A percentile compares a stretch with the other conserved stretches of the same genome.
These are phyloP conservation scores for Boletellus sp. DNA, from an alignment of 1,284 basidiomycete genomes.

Conservation along the genomic window DNA sequence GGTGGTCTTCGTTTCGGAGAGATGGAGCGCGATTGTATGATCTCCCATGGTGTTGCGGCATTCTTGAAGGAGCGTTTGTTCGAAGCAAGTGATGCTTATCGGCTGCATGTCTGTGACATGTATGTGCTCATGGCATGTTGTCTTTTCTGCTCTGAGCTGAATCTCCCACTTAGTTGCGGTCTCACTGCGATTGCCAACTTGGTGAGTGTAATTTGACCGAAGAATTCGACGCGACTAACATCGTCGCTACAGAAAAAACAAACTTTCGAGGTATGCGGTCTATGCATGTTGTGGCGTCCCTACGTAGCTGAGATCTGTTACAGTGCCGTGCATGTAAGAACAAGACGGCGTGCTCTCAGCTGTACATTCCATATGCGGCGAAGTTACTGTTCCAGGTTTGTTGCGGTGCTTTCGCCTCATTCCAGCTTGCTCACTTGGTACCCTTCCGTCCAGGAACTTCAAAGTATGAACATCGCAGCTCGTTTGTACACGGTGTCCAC, in stretches of 20 bases:
- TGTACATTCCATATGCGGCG: constrained; percentile 90
- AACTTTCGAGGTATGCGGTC: constrained; percentile 67
- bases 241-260: constrained; percentile 66
- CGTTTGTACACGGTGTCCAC: constrained; percentile 80
- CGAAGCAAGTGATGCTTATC: constrained; percentile 92
- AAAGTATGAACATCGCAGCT: constrained; percentile 89
- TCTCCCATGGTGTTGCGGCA: constrained; percentile 96
- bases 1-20: constrained; percentile 99
- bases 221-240: constrained; percentile 8
- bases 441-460: constrained; percentile 64
- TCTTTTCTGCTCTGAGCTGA: constrained; percentile 6
- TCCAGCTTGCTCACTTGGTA: background rate
- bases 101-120: constrained; percentile 95
- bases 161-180: constrained; percentile 63
- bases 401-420: constrained; percentile 2
- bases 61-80: constrained; percentile 96
- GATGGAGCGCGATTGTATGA: constrained; percentile 99
- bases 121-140: constrained; percentile 44
- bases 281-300: background rate
- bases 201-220: constrained; percentile 40
- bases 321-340: constrained; percentile 90
- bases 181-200: constrained; percentile 93
- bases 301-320: constrained; percentile 4
- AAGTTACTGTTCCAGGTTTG: constrained; percentile 88
- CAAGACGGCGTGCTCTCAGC: constrained; percentile 88